Percentiles rank a stretch among this genome's conserved stretches.
Conservation (phyloP, 2,329 filamentous ascomycete genomes). For the Xylaria sp. region DNA sequence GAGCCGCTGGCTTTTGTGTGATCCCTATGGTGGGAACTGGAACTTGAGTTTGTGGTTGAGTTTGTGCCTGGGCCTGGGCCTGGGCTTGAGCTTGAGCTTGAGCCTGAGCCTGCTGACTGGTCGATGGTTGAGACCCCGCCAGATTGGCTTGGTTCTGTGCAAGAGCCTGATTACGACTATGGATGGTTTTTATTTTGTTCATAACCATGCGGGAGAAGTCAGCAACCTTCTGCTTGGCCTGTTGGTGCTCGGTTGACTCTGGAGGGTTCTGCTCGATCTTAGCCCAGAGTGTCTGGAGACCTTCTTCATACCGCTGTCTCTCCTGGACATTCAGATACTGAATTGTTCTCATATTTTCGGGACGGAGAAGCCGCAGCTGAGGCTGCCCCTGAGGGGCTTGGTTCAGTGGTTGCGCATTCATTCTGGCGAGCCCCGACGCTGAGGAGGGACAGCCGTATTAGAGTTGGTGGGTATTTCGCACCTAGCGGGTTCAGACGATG, state of each 20-base stretch:
- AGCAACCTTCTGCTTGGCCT: conserved; percentile 61
- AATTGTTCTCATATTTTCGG: conserved; percentile 58
- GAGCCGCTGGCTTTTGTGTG: conserved; percentile 27
- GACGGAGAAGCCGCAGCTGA: conserved; percentile 44
- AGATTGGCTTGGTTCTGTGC: conserved; percentile 14
- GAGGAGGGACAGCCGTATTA: not conserved
- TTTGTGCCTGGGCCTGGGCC: conserved; percentile 25
- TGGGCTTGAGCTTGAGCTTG: conserved; percentile 21
- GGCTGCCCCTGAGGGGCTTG: conserved; percentile 31
- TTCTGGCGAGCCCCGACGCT: not conserved
- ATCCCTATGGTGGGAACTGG: conserved; percentile 30
- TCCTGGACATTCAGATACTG: conserved; percentile 59
- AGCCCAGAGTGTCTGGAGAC: conserved; percentile 58
- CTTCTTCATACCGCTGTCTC: conserved; percentile 63
- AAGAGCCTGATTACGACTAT: conserved; percentile 36
- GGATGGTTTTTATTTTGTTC: conserved; percentile 51
- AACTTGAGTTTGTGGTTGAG: conserved; percentile 25
- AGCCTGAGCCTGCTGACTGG: conserved; percentile 12
- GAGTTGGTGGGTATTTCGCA: not conserved
- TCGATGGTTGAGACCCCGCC: conserved; percentile 5
- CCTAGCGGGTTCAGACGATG: not conserved
- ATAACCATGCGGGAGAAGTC: conserved; percentile 66
- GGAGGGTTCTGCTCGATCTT: conserved; percentile 55
- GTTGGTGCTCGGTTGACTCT: conserved; percentile 53
- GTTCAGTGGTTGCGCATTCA: conserved; percentile 31